These are phyloP conservation scores for Cryptococcus sp. DNA, from an alignment of 1,284 basidiomycete genomes.

Conservation along the genomic window DNA sequence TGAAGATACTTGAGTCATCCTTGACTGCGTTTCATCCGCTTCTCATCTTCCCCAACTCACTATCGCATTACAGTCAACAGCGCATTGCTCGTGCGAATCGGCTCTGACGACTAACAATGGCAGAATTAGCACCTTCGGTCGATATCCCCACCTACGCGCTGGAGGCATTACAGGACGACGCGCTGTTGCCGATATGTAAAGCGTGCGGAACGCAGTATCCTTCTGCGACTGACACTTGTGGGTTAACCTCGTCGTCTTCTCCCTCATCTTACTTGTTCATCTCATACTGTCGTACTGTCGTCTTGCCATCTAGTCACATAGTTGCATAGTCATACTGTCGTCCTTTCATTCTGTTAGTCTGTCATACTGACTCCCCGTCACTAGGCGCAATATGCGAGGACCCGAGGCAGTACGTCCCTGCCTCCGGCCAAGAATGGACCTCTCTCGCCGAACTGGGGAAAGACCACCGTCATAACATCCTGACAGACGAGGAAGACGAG, in stretches of 20 bases:
- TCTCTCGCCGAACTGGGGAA: slow-evolving; percentile 31
- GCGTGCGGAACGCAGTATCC: slow-evolving; percentile 51
- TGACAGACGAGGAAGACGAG: slow-evolving; percentile 42
- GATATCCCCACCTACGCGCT: slow-evolving; percentile 27
- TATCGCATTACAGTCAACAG: too few relatives aligned
- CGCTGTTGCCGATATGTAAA: slow-evolving; percentile 45
- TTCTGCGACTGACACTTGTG: too few relatives aligned
- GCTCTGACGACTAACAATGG: neutral
- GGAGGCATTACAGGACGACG: slow-evolving; percentile 35
- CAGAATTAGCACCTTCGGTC: neutral
- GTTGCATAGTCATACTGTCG: too few relatives aligned
- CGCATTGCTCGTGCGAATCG: too few relatives aligned
- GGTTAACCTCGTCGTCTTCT: neutral
- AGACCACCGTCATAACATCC: slow-evolving; percentile 27
- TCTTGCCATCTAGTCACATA: too few relatives aligned
- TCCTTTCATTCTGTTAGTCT: neutral
- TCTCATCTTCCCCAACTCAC: neutral
- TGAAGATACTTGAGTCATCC: neutral
- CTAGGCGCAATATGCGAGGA: slow-evolving; percentile 43
- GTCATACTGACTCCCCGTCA: too few relatives aligned
- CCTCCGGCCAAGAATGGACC: slow-evolving; percentile 46
- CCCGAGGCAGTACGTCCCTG: slow-evolving; percentile 46
- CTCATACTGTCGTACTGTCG: neutral
- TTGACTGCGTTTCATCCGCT: neutral
- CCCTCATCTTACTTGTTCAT: neutral